These are phyloP conservation scores for Lineolata rhizophorae DNA, from an alignment of 495 filamentous ascomycete genomes.

Conservation along the genomic window DNA sequence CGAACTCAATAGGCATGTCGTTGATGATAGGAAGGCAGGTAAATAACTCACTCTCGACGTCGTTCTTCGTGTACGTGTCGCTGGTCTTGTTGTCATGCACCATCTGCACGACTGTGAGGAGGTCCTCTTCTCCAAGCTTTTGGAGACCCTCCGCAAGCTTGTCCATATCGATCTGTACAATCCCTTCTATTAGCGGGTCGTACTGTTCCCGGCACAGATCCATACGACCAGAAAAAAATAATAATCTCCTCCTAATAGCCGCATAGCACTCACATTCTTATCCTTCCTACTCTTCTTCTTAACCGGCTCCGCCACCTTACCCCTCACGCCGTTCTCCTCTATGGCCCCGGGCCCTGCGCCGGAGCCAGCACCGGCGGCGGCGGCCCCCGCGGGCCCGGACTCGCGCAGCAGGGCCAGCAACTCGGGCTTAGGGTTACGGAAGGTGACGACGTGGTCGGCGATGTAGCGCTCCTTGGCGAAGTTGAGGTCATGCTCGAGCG, in stretches of 20 bases:
- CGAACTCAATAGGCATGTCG: slow-evolving; percentile 6
- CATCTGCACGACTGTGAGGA: slow-evolving; percentile 89
- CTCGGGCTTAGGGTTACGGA: slow-evolving; percentile 78
- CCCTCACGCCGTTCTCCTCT: slow-evolving; percentile 33
- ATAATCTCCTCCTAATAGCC: neutral
- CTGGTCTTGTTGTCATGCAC: slow-evolving; percentile 87
- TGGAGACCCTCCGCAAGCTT: slow-evolving; percentile 89
- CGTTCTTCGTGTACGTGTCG: slow-evolving; percentile 90
- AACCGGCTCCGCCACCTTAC: slow-evolving; percentile 33
- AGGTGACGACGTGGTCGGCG: slow-evolving; percentile 55
- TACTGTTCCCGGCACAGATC: too few species aligned
- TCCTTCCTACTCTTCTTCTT: slow-evolving; percentile 61
- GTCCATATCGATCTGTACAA: slow-evolving; percentile 62
- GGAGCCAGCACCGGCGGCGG: too few species aligned
- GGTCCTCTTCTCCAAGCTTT: slow-evolving; percentile 65
- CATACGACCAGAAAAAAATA: slow-evolving; percentile 2
- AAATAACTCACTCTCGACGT: slow-evolving; percentile 52
- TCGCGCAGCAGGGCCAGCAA: slow-evolving; percentile 52
- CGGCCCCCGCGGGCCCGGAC: slow-evolving; percentile 48
- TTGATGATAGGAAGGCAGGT: slow-evolving; percentile 1
- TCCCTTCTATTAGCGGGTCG: too few species aligned
- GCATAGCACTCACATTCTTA: slow-evolving; percentile 30
- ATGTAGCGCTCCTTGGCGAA: slow-evolving; percentile 69
- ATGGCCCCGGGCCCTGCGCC: too few species aligned
- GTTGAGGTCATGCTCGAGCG: slow-evolving; percentile 75